phyloP scores from a whole-genome alignment of 2,329 filamentous ascomycete species.

The Colletotrichum musae region DNA sequence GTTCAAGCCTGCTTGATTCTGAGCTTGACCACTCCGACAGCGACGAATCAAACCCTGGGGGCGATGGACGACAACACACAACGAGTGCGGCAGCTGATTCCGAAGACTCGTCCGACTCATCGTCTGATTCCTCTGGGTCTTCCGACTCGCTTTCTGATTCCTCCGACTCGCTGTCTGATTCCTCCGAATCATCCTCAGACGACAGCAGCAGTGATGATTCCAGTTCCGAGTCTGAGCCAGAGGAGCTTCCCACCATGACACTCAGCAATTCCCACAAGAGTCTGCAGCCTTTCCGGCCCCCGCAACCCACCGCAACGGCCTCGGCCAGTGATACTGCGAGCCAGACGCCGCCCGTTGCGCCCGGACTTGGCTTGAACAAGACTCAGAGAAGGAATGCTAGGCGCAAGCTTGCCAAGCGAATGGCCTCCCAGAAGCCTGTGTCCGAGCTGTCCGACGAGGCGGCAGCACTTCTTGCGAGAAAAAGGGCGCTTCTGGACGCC shows the following conservation, averaged over 20 bases:
- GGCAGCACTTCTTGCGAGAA: conserved; percentile 55
- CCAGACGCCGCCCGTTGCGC: conserved; percentile 45
- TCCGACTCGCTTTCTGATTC: neutral
- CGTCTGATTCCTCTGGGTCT: neutral
- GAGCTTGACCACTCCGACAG: conserved; percentile 29
- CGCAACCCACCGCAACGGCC: conserved; percentile 18
- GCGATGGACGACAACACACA: too few species aligned
- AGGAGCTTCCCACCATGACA: conserved; percentile 54
- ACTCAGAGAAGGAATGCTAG: conserved; percentile 69
- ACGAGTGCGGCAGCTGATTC: neutral
- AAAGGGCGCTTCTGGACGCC: conserved; percentile 56
- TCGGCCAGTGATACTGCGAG: conserved; percentile 21
- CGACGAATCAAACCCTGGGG: neutral
- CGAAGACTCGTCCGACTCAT: neutral
- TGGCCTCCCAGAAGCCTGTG: conserved; percentile 24
- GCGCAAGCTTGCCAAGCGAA: conserved; percentile 56
- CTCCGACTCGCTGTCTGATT: conserved; percentile 23
- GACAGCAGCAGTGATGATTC: conserved; percentile 42
- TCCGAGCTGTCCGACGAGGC: conserved; percentile 29
- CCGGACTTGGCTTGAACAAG: conserved; percentile 54
- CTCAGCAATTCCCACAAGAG: conserved; percentile 23
- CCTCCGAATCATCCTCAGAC: conserved; percentile 17
- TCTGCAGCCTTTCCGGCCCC: neutral
- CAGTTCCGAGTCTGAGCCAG: conserved; percentile 50
- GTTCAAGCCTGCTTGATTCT: conserved; percentile 23